Conservation (phyloP, 2,329 filamentous ascomycete species). For the Trichoderma lentiforme region DNA sequence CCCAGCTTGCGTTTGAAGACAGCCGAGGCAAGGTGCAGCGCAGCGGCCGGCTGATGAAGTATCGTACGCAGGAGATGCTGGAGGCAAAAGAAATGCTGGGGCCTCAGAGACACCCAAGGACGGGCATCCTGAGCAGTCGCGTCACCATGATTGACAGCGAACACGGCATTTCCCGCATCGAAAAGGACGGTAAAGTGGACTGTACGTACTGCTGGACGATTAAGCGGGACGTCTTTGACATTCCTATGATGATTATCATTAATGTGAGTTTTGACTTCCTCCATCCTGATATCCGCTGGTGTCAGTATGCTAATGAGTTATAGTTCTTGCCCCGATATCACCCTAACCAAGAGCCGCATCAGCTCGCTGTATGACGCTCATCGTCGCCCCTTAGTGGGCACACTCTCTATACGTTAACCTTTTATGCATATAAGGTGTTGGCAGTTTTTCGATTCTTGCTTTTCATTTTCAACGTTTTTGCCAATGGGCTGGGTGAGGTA, state of each 20-base stretch:
- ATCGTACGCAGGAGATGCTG: constrained; percentile 67
- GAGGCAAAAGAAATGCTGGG: constrained; percentile 38
- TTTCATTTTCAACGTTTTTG: neutral
- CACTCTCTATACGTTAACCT: constrained; percentile 14
- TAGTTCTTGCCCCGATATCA: constrained; percentile 61
- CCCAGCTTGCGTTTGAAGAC: constrained; percentile 87
- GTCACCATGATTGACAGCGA: constrained; percentile 66
- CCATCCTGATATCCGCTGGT: neutral
- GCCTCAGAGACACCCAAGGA: constrained; percentile 43
- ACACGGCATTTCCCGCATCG: constrained; percentile 76
- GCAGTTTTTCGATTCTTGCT: constrained; percentile 15
- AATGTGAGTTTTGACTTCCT: constrained; percentile 65
- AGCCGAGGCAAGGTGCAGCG: constrained; percentile 80
- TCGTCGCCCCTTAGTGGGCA: neutral
- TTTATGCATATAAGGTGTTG: constrained; percentile 18
- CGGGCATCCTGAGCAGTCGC: constrained; percentile 54
- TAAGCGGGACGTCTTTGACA: constrained; percentile 94
- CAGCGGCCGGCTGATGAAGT: constrained; percentile 84
- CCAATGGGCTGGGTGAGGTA: neutral
- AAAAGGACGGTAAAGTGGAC: constrained; percentile 85
- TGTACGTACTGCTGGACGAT: constrained; percentile 97
- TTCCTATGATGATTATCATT: constrained; percentile 97
- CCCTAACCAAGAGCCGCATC: constrained; percentile 53
- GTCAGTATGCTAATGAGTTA: constrained; percentile 21
- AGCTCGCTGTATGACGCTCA: constrained; percentile 49